Base-by-base conservation (phyloP, 177 flowering plant species). In the Vitis hybrid region DNA sequence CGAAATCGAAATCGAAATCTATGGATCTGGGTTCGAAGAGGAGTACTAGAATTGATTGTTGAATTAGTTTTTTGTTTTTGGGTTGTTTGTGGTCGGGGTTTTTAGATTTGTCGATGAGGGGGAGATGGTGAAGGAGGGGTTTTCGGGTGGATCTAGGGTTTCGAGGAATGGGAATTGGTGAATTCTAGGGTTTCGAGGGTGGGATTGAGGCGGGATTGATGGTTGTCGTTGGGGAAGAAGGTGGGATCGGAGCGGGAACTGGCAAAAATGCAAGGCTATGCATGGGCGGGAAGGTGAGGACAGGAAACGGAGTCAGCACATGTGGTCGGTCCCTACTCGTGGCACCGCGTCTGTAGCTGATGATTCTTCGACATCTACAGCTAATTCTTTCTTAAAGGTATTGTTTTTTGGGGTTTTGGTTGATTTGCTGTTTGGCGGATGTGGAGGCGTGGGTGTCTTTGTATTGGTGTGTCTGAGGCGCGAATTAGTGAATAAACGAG, bases 211-310 rank as follows among this genome's bases (percentile, higher is more conserved):
- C 18, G 65, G 55, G 57, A 46, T 64, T 71, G 67, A 41, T 65
- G 77, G 67, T 61, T 59, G 35, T 59, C 74, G 61, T 63, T 65
- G 69, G 64, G 67, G 13, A 4, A 63, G 32, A 56, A 67, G 65
- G 73, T 15, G 65, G 61, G 69, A 64, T 63, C 64, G 68, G 71
- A 61, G 58, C 56, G 11, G 54, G 30, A 50, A 67, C 50, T 56
- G 69, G 74, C 66, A 77, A 74, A 72, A 77, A 79, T 84, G 86
- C 81, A 71, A 78, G 84, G 83, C 77, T 81, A 81, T 79, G 84
- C 86, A 74, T 83, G 83, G 84, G 78, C 74, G 79, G 77, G 81
- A 53, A 69, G 79, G 78, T 77, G 83, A 79, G 75, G 74, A 77
- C 76, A 63, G 83, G 81, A 79, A 72, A 70, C 71, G 68, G 73